phyloP scores from a whole-genome alignment of 2,329 filamentous ascomycete genomes.

The Paracamarosporium sp. region DNA sequence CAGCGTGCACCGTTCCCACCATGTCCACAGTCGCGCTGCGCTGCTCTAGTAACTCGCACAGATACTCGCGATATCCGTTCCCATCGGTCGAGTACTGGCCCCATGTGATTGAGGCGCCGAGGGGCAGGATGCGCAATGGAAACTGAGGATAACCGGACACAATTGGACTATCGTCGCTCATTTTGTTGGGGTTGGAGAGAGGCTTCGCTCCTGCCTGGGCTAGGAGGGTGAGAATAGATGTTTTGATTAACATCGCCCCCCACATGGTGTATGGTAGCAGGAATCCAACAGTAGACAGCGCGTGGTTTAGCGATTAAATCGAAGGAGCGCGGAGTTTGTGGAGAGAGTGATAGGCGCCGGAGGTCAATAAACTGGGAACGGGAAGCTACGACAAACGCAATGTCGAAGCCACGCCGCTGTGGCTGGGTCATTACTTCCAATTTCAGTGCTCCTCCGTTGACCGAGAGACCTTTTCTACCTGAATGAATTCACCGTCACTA shows the following conservation, averaged over 20 bases:
- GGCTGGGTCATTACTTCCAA: background rate
- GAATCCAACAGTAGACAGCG: background rate
- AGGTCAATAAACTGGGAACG: background rate
- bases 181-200: background rate
- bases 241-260: background rate
- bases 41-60: constrained; percentile 5
- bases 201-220: background rate
- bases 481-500: too few relatives aligned
- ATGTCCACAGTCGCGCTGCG: constrained; percentile 10
- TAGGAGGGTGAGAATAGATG: background rate
- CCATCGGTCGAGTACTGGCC: background rate
- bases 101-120: constrained; percentile 11
- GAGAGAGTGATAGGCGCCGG: background rate
- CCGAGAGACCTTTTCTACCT: too few relatives aligned
- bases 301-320: background rate
- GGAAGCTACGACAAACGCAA: background rate
- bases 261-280: background rate
- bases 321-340: background rate
- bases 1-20: constrained; percentile 5
- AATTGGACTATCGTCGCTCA: background rate
- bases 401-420: background rate
- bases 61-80: constrained; percentile 10
- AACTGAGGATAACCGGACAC: background rate
- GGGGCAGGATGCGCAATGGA: constrained; percentile 9
- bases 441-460: background rate